phyloP scores from a whole-genome alignment of 2,329 filamentous ascomycete genomes.

The Cercospora canescens region DNA sequence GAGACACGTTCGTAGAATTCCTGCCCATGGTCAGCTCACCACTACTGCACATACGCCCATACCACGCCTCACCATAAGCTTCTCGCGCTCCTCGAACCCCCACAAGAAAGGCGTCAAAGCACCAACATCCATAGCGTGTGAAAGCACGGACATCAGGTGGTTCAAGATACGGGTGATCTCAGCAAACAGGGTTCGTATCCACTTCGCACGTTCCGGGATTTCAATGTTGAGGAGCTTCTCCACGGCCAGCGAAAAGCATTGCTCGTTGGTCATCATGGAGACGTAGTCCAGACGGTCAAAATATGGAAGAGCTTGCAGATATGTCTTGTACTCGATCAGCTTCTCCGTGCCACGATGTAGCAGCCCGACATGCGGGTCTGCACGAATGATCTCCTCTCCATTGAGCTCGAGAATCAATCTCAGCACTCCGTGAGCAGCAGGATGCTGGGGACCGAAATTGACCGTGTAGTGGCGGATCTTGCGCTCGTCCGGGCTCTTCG shows the following conservation, averaged over 20 bases:
- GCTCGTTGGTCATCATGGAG: conserved; percentile 99
- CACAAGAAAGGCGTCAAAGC: conserved; percentile 97
- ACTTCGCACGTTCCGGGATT: conserved; percentile 93
- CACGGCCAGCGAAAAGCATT: conserved; percentile 91
- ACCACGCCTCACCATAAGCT: conserved; percentile 79
- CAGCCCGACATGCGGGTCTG: conserved; percentile 94
- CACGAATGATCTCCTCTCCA: conserved; percentile 94
- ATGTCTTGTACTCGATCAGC: conserved; percentile 99
- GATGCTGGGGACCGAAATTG: conserved; percentile 99
- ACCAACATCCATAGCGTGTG: conserved; percentile 98
- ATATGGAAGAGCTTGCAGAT: conserved; percentile 95
- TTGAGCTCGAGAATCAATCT: conserved; percentile 96
- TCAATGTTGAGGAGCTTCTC: conserved; percentile 98
- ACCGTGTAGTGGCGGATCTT: conserved; percentile 99
- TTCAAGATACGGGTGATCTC: conserved; percentile 94
- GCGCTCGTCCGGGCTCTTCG: conserved; percentile 58
- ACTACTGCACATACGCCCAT: neutral
- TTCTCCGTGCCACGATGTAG: conserved; percentile 98
- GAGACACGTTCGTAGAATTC: conserved; percentile 99
- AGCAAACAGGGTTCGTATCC: conserved; percentile 91
- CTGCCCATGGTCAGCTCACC: conserved; percentile 48
- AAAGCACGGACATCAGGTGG: conserved; percentile 96
- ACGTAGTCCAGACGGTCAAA: conserved; percentile 99
- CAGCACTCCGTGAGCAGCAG: conserved; percentile 95
- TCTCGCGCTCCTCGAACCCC: conserved; percentile 99